Conservation (phyloP, 805 yeast genomes). For the Grigorovia yakushimaensis region DNA sequence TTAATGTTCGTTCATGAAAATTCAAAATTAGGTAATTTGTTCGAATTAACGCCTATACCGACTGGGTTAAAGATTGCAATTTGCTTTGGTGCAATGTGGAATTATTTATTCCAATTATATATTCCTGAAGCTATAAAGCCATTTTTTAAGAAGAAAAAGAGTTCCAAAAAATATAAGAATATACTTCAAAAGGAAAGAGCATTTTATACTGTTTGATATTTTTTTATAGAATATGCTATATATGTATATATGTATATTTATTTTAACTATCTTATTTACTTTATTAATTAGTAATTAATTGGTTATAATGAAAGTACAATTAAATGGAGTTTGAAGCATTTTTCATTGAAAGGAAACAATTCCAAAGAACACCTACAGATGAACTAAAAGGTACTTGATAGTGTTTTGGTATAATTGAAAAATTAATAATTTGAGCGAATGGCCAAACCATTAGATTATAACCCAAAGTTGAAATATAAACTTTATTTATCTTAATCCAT, state of each 20-base stretch:
- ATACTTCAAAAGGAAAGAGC: slow-evolving; percentile 11
- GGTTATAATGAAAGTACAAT: not conserved
- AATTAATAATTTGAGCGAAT: slow-evolving; percentile 68
- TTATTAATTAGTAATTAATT: not conserved
- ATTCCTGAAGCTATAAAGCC: slow-evolving; percentile 29
- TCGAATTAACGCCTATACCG: slow-evolving; percentile 66
- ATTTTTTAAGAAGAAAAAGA: slow-evolving; percentile 28
- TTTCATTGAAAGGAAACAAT: slow-evolving; percentile 78
- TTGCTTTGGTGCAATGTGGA: slow-evolving; percentile 36
- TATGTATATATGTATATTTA: not conserved
- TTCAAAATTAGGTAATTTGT: slow-evolving; percentile 50
- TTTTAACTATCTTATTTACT: not conserved
- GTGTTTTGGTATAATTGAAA: slow-evolving; percentile 55
- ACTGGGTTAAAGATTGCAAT: slow-evolving; percentile 41
- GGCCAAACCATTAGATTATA: slow-evolving; percentile 75
- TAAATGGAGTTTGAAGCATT: slow-evolving; percentile 40
- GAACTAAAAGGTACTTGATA: slow-evolving; percentile 89
- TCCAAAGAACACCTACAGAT: slow-evolving; percentile 84
- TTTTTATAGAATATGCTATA: not conserved
- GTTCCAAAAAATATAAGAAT: slow-evolving; percentile 33
- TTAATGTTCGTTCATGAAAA: slow-evolving; percentile 48
- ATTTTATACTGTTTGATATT: slow-evolving; percentile 2
- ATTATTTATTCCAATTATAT: slow-evolving; percentile 34
- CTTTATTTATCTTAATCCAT: slow-evolving; percentile 48
- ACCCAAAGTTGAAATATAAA: slow-evolving; percentile 59